Conservation (phyloP, 1,139 yeast genomes). For the Pichia sp. region DNA sequence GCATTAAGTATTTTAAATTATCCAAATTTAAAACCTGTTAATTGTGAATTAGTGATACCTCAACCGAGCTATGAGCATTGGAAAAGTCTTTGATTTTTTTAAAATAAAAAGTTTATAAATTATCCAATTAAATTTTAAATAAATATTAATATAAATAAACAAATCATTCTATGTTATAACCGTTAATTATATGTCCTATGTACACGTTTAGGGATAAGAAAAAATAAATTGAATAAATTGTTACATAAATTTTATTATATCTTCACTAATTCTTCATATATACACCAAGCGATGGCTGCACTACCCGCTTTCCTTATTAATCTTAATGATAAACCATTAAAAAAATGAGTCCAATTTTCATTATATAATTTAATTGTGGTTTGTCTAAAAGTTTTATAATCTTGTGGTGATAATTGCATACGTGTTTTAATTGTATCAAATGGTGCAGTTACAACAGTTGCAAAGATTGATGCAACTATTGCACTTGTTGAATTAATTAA, state of each 20-base stretch:
- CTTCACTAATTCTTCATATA: constrained; percentile 81
- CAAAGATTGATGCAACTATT: constrained; percentile 63
- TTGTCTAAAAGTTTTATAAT: constrained; percentile 35
- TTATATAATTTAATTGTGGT: constrained; percentile 37
- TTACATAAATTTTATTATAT: constrained; percentile 10
- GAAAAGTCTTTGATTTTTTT: constrained; percentile 3
- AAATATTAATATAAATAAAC: too few species aligned
- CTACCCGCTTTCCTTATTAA: constrained; percentile 81
- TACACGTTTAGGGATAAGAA: too few species aligned
- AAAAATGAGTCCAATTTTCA: constrained; percentile 59
- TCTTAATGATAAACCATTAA: constrained; percentile 79
- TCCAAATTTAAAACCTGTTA: constrained; percentile 15
- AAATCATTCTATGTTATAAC: too few species aligned
- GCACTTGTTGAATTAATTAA: constrained; percentile 68
- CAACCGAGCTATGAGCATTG: constrained; percentile 19
- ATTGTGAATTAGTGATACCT: constrained; percentile 28
- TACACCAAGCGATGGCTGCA: constrained; percentile 96
- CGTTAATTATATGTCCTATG: too few species aligned
- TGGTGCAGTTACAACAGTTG: constrained; percentile 89
- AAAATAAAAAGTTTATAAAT: not conserved
- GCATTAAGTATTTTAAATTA: constrained; percentile 42
- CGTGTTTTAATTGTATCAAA: constrained; percentile 92
- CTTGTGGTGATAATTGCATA: constrained; percentile 62
- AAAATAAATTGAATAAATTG: too few species aligned
- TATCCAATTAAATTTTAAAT: not conserved